Evolutionary conservation across 257 asterid species (phyloP), one percentile per base, ranked within the genome.

Genomic region (Sherardia arvensis): DNA sequence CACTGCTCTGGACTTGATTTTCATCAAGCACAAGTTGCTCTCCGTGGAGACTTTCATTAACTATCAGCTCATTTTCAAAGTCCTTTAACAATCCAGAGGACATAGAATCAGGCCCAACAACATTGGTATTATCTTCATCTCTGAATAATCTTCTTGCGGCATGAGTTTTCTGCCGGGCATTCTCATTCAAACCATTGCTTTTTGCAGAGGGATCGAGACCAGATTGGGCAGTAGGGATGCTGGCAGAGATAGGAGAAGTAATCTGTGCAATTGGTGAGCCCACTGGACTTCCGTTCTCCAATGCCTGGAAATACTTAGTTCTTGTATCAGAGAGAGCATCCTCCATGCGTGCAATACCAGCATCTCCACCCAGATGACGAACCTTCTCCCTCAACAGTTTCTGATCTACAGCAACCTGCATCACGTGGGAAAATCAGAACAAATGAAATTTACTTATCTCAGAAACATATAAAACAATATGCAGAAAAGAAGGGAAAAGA

Each of bases 31-130:
- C 66, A 58, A 79, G 85, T 57, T 51, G 79, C 68, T 73, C 83
- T 62, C 97, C 99, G 60, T 93, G 99, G 62, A 87, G 80, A 73
- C 83, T 77, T 78, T 87, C 99, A 66, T 93, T 87, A 49, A 93
- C 97, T 69, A 93, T 83, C 71, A 82, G 72, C 59, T 79, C 87
- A 79, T 93, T 93, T 66, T 87, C 95, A 76, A 75, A 66, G 64
- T 81, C 86, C 85, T 73, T 68, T 69, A 76, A 78, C 70, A 78
- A 78, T 29, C 57, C 71, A 73, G 76, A 59, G 61, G 48, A 62
- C 34, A 59, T 75, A 27, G 64, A 30, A 47, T 58, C 34, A 68
- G 75, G 66, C 57, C 77, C 53, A 59, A 51, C 77, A 53, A 73
- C 79, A 66, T 69, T 73, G 7, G 66, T 53, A 75, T 58, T 64